phyloP scores from a whole-genome alignment of 2,329 filamentous ascomycete genomes.

The Hypoxylon sp. region DNA sequence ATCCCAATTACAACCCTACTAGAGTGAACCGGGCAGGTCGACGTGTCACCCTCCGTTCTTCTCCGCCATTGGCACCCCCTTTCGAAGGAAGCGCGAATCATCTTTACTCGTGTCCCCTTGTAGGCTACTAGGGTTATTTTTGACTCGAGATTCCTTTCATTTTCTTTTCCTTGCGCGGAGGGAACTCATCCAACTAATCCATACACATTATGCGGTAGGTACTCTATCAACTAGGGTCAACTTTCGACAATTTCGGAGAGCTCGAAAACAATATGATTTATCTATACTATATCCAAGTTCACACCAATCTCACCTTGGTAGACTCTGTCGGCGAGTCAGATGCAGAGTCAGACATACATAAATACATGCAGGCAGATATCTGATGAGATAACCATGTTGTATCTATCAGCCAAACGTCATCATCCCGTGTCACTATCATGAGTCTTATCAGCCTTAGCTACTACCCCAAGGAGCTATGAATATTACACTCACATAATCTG shows the following conservation, averaged over 20 bases:
- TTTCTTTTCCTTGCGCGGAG: constrained; percentile 22
- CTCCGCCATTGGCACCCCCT: constrained; percentile 2
- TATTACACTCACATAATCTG: constrained; percentile 3
- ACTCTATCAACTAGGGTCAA: constrained; percentile 1
- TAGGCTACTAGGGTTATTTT: neutral
- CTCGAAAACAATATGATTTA: neutral
- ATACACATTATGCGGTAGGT: too few relatives aligned
- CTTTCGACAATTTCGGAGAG: constrained; percentile 7
- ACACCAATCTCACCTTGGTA: neutral
- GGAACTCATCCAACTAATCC: constrained; percentile 8
- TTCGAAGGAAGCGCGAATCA: constrained; percentile 15
- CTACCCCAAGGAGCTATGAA: neutral
- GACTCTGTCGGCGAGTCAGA: too few relatives aligned
- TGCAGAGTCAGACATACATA: too few relatives aligned
- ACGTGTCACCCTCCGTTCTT: constrained; percentile 14
- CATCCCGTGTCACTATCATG: constrained; percentile 8
- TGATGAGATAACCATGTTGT: constrained; percentile 1
- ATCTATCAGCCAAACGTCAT: constrained; percentile 4
- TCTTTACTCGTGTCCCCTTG: constrained; percentile 27
- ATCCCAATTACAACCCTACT: constrained; percentile 20
- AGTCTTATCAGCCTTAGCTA: neutral
- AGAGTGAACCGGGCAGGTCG: constrained; percentile 28
- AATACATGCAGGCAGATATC: too few relatives aligned
- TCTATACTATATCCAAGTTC: too few relatives aligned
- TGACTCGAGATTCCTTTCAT: neutral